These are phyloP conservation scores for Vanrija humicola DNA, from an alignment of 1,284 basidiomycete species.

Conservation along the genomic window DNA sequence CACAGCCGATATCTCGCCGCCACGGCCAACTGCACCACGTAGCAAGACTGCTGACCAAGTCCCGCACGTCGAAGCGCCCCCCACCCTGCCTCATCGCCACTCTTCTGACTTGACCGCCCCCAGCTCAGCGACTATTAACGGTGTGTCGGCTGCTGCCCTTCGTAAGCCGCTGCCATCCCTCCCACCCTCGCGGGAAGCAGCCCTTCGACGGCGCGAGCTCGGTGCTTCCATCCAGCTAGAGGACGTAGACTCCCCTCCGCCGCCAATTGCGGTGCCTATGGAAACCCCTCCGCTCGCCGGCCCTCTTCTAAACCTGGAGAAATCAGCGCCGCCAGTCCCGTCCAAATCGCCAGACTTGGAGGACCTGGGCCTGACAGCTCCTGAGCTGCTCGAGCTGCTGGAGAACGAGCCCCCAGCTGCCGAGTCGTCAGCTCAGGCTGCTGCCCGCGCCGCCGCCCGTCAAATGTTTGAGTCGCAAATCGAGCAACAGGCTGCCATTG, in stretches of 20 bases:
- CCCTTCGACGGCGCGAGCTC: constrained; percentile 28
- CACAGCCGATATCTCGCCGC: too few relatives aligned
- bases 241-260: background rate
- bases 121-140: background rate
- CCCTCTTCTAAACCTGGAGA: too few relatives aligned
- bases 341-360: background rate
- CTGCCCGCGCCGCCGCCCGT: constrained; percentile 13
- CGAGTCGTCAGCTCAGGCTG: constrained; percentile 23
- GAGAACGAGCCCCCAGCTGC: constrained; percentile 15
- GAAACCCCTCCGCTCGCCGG: too few relatives aligned
- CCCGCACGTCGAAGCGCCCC: background rate
- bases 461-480: constrained; percentile 5
- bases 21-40: too few relatives aligned
- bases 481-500: constrained; percentile 9
- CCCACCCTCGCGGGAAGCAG: constrained; percentile 34
- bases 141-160: background rate
- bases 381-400: constrained; percentile 30
- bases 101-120: background rate
- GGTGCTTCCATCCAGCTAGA: background rate
- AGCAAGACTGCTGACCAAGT: too few relatives aligned
- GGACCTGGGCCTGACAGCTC: too few relatives aligned
- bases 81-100: background rate
- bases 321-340: background rate
- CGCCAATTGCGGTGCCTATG: too few relatives aligned
- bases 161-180: constrained; percentile 2